Base-by-base conservation (phyloP, 1,284 basidiomycete species). In the Entoloma clypeatum region DNA sequence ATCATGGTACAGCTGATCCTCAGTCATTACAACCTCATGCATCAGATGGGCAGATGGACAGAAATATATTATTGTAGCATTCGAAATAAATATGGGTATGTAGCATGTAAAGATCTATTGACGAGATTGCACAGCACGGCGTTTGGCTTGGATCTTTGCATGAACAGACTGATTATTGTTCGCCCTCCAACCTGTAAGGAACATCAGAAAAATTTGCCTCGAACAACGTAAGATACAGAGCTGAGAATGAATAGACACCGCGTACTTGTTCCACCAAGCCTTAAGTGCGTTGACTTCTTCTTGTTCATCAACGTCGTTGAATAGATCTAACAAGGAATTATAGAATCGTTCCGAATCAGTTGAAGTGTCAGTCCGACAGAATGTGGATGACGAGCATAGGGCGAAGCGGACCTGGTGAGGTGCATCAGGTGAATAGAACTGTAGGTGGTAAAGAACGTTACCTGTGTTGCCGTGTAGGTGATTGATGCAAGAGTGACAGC, bases 321-420 rank as follows among this genome's bases (percentile, higher is more conserved):
- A 30, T 5, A 48, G 14, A 3, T 44, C 39, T 10, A 50, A 17
- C 8, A 53, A 21, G 14, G 35, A 42, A 21, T 31, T 35, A 14
- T 50, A 53, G 17, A 53, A 51, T 4, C 32, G 19, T 18, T 53
- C 51, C 3, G 44, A 53, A 36, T 53, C 49, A 8, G 42, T 51
- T 13, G 32, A 30, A 1, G n/a, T 32, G 25, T 53, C 49, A 2
- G 48, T 41, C 11, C 38, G 27, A 13, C 41, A 48, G 27, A 50
- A 52, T 9, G 43, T 25, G 19, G 32, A 14, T 2, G 44, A 29
- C 3, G 44, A 46, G n/a, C 24, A 27, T 7, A 51, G 28, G 17
- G 43, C 34, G 32, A 51, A 51, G 14, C 43, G 25, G n/a, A 48
- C 41, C 49, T 51, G 21, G 39, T n/a, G n/a, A n/a, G n/a, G n/a